Percentiles rank a stretch among this genome's conserved stretches.
Conservation (phyloP, 2,329 filamentous ascomycete species). For the Thyridium curvatum region DNA sequence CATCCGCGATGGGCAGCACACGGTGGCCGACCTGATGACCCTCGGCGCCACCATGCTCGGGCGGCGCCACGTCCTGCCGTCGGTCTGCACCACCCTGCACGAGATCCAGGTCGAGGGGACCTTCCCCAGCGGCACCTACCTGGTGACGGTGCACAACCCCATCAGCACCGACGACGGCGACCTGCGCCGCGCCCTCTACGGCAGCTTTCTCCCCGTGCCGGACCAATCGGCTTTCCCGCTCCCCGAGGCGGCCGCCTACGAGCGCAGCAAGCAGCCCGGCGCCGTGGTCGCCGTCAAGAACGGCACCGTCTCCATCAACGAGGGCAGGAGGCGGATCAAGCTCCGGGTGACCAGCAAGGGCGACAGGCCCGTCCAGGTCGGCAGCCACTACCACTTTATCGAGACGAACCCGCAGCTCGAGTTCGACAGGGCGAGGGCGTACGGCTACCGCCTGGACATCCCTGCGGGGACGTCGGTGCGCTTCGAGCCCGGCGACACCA, state of each 20-base stretch:
- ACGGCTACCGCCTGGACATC: constrained; percentile 84
- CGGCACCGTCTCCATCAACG: constrained; percentile 62
- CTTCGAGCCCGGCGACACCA: constrained; percentile 89
- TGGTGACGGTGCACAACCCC: constrained; percentile 90
- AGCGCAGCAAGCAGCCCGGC: constrained; percentile 65
- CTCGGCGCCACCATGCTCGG: constrained; percentile 90
- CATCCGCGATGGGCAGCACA: constrained; percentile 92
- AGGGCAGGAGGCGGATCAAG: constrained; percentile 64
- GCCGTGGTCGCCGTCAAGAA: constrained; percentile 69
- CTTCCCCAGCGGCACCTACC: constrained; percentile 83
- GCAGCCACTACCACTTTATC: constrained; percentile 93
- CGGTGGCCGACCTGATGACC: constrained; percentile 87
- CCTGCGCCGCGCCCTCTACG: constrained; percentile 80
- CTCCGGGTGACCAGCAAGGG: constrained; percentile 79
- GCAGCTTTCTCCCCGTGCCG: constrained; percentile 82
- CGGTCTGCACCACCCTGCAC: constrained; percentile 69
- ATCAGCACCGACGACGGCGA: constrained; percentile 83
- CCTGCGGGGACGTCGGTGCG: constrained; percentile 85
- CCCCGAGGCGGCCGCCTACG: constrained; percentile 59
- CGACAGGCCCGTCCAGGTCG: constrained; percentile 86
- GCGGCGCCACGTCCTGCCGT: constrained; percentile 81
- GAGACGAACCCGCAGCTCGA: constrained; percentile 87
- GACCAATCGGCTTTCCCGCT: constrained; percentile 60
- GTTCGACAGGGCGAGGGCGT: constrained; percentile 78
- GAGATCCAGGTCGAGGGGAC: constrained; percentile 94